These are phyloP conservation scores for Orbilia javanica DNA, from an alignment of 2,329 filamentous ascomycete genomes.

Conservation along the genomic window DNA sequence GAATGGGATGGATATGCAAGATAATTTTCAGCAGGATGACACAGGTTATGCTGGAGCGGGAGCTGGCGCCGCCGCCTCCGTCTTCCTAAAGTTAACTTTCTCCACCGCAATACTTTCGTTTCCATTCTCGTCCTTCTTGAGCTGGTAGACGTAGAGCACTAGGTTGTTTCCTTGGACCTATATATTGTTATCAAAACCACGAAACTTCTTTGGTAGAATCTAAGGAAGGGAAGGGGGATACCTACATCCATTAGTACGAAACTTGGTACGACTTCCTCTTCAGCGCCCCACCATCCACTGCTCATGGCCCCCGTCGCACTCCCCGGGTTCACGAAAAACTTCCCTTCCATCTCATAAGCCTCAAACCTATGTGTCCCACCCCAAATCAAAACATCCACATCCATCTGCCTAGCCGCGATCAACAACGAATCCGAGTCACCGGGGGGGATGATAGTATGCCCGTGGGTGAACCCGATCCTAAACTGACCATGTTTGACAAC, in stretches of 20 bases:
- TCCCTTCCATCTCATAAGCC: slow-evolving; percentile 78
- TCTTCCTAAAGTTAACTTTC: slow-evolving; percentile 72
- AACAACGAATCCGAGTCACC: slow-evolving; percentile 76
- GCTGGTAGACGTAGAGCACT: slow-evolving; percentile 76
- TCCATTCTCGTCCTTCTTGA: slow-evolving; percentile 70
- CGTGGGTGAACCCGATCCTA: slow-evolving; percentile 78
- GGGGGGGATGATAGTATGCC: slow-evolving; percentile 78
- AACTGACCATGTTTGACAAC: slow-evolving; percentile 78
- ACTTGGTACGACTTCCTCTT: slow-evolving; percentile 73
- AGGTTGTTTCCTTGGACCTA: slow-evolving; percentile 78
- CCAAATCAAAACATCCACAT: slow-evolving; percentile 78
- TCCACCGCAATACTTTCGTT: slow-evolving; percentile 71
- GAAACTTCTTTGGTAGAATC: background rate
- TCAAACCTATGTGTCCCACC: slow-evolving; percentile 78
- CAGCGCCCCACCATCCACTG: slow-evolving; percentile 72
- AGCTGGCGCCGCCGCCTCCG: slow-evolving; percentile 50
- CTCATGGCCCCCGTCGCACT: slow-evolving; percentile 76
- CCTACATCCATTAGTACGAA: slow-evolving; percentile 80
- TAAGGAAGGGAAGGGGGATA: slow-evolving; percentile 61
- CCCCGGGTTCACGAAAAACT: slow-evolving; percentile 79
- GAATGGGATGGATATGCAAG: background rate
- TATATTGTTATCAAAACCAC: slow-evolving; percentile 19
- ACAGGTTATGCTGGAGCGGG: slow-evolving; percentile 21
- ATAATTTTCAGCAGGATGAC: background rate
- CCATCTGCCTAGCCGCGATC: slow-evolving; percentile 78